Evolutionary conservation across 1,284 basidiomycete genomes (phyloP).

Genomic region (Puccinia triticina): DNA sequence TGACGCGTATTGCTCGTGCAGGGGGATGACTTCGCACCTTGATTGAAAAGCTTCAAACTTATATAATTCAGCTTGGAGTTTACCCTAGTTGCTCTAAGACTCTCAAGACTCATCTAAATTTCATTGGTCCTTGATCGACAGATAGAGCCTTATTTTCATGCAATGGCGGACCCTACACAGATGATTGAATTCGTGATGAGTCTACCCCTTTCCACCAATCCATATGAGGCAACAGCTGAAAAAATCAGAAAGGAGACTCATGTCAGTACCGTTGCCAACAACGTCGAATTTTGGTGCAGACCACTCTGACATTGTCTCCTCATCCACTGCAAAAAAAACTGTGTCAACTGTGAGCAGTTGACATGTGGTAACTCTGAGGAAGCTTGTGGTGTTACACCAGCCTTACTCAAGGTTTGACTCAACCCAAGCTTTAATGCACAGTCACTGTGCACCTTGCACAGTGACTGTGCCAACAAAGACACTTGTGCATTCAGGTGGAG

Average conservation of each 20-base stretch:
- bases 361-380: no score
- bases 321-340: no score
- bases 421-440: no score
- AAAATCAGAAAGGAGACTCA: background rate
- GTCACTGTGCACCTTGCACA: no score
- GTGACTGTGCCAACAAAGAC: no score
- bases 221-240: conserved; percentile 9
- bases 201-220: background rate
- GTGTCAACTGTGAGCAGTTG: no score
- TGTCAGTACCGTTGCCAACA: background rate
- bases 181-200: background rate
- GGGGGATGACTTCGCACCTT: no score
- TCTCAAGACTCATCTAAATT: no score
- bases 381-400: no score
- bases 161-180: background rate
- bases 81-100: background rate
- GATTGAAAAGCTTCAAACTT: background rate
- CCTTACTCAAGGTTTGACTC: no score
- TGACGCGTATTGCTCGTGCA: no score
- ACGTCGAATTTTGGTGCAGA: background rate
- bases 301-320: background rate
- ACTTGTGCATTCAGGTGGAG: no score
- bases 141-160: background rate
- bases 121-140: background rate
- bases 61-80: background rate